These are phyloP conservation scores for Gamarada debralockiae DNA, from an alignment of 495 filamentous ascomycete species.

Conservation along the genomic window DNA sequence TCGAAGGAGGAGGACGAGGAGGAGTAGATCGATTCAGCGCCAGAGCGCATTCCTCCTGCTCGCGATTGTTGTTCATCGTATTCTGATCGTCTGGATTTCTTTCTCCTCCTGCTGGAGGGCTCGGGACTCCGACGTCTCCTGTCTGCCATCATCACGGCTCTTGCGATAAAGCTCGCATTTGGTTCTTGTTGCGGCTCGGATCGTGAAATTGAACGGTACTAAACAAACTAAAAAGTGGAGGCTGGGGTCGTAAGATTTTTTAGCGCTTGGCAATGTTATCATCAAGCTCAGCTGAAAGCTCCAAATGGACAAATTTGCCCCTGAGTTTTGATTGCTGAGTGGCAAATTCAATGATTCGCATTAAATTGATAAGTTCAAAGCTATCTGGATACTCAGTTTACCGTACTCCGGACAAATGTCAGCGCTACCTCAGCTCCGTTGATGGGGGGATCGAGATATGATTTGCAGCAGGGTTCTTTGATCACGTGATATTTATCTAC, in stretches of 20 bases:
- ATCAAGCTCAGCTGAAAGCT: too few relatives aligned
- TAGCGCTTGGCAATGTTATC: not conserved
- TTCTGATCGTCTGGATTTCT: not conserved
- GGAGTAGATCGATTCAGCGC: conserved; percentile 6
- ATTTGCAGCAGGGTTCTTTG: too few relatives aligned
- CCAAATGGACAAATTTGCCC: too few relatives aligned
- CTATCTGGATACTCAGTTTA: too few relatives aligned
- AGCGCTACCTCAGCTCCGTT: too few relatives aligned
- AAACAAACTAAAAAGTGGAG: too few relatives aligned
- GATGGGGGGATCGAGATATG: too few relatives aligned
- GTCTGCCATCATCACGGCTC: conserved; percentile 10
- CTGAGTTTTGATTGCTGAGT: too few relatives aligned
- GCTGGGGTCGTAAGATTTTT: not conserved
- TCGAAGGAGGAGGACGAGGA: conserved; percentile 10
- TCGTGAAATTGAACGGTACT: not conserved
- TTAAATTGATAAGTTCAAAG: too few relatives aligned
- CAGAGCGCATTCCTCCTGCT: conserved; percentile 5
- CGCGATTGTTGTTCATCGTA: conserved; percentile 12
- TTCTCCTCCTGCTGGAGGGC: conserved; percentile 4
- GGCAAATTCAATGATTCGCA: too few relatives aligned
- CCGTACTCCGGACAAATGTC: too few relatives aligned
- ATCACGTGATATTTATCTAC: too few relatives aligned
- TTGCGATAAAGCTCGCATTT: not conserved
- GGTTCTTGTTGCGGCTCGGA: not conserved
- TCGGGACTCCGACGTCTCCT: conserved; percentile 11